Evolutionary conservation across 164 flowering plant genomes (phyloP), one percentile per base, ranked within the genome.

Genomic region (Chimonanthus praecox): DNA sequence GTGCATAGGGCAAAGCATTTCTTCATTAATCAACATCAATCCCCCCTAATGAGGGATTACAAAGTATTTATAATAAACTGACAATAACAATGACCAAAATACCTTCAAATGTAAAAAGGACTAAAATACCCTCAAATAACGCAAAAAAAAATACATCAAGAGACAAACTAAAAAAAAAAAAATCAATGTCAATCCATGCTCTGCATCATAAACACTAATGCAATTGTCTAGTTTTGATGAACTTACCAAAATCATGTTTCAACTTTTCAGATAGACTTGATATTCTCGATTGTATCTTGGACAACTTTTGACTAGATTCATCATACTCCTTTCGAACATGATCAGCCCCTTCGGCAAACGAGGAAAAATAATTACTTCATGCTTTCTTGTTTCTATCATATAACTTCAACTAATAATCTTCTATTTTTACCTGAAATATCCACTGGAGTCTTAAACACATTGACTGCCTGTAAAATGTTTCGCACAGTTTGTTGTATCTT

Each of bases 281-380:
- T 82, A 96, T 92, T 84, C 91, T 90, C 74, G 98, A 92, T 81
- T 90, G 88, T 61, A 96, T 77, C 73, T 96, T 89, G 73, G 94
- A 84, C 76, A 96, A 80, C 85, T 87, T 96, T 70, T 86, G 49
- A 78, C 85, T 88, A 73, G 94, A 88, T 18, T 90, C 94, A 60
- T 92, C 98, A 82, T 92, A 96, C 77, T 94, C 99, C 85, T 96
- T 90, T 54, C 92, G 95, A 49, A 96, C 78, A 71, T 72, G 88
- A 80, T 81, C 91, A 80, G 99, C 97, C 45, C 94, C 99, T 94
- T 75, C 67, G 78, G 67, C 81, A 77, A 60, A 4, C 76, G 78
- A 71, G 67, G 46, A 2, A 15, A 72, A 70, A 3, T 51, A 58
- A 71, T 3, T 71, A 50, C 47, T 69, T 49, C 50, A 67, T 15